Conservation (phyloP, 2,329 filamentous ascomycete species). For the Albophoma yamanashiensis region DNA sequence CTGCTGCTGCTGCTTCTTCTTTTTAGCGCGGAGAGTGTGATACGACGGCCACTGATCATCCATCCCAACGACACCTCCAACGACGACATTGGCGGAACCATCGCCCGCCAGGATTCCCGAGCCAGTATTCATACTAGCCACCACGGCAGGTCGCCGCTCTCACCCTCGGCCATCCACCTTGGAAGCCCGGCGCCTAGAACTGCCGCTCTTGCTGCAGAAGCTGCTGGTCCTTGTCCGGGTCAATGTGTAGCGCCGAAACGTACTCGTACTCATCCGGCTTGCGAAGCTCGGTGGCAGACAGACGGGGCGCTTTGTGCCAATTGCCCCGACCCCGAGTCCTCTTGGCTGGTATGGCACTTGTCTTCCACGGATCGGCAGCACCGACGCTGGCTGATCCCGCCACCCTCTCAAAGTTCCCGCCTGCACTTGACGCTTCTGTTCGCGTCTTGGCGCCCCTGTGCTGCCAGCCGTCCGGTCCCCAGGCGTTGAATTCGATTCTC, state of each 20-base stretch:
- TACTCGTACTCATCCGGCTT: neutral
- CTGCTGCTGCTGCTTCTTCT: too few species aligned
- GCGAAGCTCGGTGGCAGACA: constrained; percentile 1
- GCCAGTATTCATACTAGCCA: too few species aligned
- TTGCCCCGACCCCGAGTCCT: constrained; percentile 4
- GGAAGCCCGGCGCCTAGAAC: constrained; percentile 12
- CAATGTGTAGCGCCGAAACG: constrained; percentile 3
- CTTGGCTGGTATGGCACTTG: neutral
- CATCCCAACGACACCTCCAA: too few species aligned
- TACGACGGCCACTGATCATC: too few species aligned
- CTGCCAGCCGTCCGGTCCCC: constrained; percentile 15
- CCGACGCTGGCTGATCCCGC: too few species aligned
- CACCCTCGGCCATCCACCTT: neutral
- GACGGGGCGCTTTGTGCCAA: constrained; percentile 13
- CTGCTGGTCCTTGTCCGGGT: constrained; percentile 9
- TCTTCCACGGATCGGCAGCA: neutral
- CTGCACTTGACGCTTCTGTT: constrained; percentile 10
- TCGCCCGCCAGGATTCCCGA: too few species aligned
- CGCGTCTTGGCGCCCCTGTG: constrained; percentile 11
- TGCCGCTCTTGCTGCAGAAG: constrained; percentile 10
- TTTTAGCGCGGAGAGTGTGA: too few species aligned
- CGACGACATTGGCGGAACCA: too few species aligned
- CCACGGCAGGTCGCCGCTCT: neutral
- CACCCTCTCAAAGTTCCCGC: constrained; percentile 4
- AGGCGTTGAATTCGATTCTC: constrained; percentile 17